Percentiles rank a stretch among this genome's conserved stretches.
Evolutionary conservation across 169 alveolate species (phyloP).

Genomic region (Plasmodium gallinaceum): DNA sequence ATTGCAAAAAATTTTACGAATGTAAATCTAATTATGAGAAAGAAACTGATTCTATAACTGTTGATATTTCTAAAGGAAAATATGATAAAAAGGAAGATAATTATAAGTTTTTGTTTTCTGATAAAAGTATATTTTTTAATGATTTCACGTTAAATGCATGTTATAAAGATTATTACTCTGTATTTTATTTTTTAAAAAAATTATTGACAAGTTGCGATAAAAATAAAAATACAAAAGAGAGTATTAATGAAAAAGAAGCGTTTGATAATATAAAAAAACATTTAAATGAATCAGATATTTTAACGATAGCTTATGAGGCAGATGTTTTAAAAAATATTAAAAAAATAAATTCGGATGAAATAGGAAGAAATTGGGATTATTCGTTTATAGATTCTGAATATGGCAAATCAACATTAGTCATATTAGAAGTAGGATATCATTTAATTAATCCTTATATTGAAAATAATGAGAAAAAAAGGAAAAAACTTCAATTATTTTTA

Average conservation of each 20-base stretch:
- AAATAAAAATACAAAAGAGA: slow-evolving; percentile 1
- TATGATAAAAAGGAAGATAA: slow-evolving; percentile 33
- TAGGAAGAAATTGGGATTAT: slow-evolving; percentile 77
- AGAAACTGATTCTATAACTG: slow-evolving; percentile 57
- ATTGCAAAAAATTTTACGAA: background rate
- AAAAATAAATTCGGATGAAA: slow-evolving; percentile 72
- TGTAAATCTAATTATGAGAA: background rate
- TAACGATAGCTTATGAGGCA: slow-evolving; percentile 66
- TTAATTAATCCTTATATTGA: slow-evolving; percentile 64
- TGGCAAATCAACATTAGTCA: slow-evolving; percentile 70
- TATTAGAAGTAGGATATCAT: slow-evolving; percentile 73
- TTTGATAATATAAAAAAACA: slow-evolving; percentile 27
- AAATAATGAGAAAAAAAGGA: slow-evolving; percentile 64
- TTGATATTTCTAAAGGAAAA: slow-evolving; percentile 29
- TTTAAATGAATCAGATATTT: slow-evolving; percentile 59
- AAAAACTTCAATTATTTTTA: slow-evolving; percentile 64
- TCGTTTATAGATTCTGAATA: slow-evolving; percentile 74
- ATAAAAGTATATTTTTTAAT: slow-evolving; percentile 43
- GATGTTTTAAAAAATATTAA: slow-evolving; percentile 65
- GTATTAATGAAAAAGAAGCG: background rate
- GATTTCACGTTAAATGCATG: slow-evolving; percentile 69
- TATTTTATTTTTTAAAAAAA: slow-evolving; percentile 57
- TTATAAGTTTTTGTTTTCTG: slow-evolving; percentile 55
- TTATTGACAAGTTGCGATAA: slow-evolving; percentile 32
- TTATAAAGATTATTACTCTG: slow-evolving; percentile 59